Conservation (phyloP, 1,139 yeast genomes). For the Taiozyma sp. region DNA sequence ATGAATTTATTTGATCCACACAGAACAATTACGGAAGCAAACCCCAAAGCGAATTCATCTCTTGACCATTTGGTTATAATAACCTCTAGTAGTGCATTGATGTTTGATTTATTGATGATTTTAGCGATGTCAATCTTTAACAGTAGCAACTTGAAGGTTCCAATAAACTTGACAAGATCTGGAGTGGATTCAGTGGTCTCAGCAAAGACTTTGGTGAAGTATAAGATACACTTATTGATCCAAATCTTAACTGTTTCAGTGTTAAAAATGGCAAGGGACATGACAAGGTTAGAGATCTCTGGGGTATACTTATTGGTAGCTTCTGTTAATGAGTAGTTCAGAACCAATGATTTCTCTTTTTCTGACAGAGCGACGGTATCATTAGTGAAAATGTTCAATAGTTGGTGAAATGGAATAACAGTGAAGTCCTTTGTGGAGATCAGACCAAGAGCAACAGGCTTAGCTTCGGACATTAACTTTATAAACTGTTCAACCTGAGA, state of each 20-base stretch:
- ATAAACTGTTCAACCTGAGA: slow-evolving; percentile 2
- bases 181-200: slow-evolving; percentile 36
- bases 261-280: slow-evolving; percentile 11
- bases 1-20: slow-evolving; percentile 34
- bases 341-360: slow-evolving; percentile 17
- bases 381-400: slow-evolving; percentile 13
- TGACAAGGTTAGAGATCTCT: slow-evolving; percentile 24
- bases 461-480: slow-evolving; percentile 7
- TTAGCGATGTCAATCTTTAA: slow-evolving; percentile 36
- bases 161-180: slow-evolving; percentile 31
- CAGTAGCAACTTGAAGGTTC: slow-evolving; percentile 27
- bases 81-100: slow-evolving; percentile 69
- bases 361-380: slow-evolving; percentile 8
- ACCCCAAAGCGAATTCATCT: slow-evolving; percentile 36
- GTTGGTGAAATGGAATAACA: slow-evolving; percentile 11
- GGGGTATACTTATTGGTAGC: slow-evolving; percentile 26
- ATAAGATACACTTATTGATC: slow-evolving; percentile 44
- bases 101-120: slow-evolving; percentile 38
- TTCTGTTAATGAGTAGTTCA: slow-evolving; percentile 23
- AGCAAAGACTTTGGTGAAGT: slow-evolving; percentile 59
- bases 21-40: slow-evolving; percentile 35
- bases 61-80: slow-evolving; percentile 47
- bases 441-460: slow-evolving; percentile 10
- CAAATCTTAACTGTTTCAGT: slow-evolving; percentile 22
- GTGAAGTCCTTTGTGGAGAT: slow-evolving; percentile 16